phyloP scores from a whole-genome alignment of 495 filamentous ascomycete species.

The Lophiotrema nucula region DNA sequence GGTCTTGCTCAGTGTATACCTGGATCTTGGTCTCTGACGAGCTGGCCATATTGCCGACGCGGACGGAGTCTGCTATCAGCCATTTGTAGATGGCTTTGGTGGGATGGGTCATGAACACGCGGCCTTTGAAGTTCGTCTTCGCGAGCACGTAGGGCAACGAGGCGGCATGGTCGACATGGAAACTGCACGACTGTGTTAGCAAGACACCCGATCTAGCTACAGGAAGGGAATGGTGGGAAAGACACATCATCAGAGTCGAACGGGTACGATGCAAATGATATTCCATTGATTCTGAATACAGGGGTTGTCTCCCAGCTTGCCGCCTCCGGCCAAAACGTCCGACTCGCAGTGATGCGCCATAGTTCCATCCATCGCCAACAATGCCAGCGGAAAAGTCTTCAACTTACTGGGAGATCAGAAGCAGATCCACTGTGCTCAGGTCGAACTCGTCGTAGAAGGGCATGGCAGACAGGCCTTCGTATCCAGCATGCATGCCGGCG shows the following conservation, averaged over 20 bases:
- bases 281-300: conserved; percentile 38
- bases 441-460: conserved; percentile 99
- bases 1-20: conserved; percentile 91
- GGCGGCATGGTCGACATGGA: conserved; percentile 95
- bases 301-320: too few species aligned
- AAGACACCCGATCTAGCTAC: neutral
- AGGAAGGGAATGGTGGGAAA: neutral
- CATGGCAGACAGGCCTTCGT: conserved; percentile 87
- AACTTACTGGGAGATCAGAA: conserved; percentile 97
- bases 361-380: conserved; percentile 2
- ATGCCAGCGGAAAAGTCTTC: conserved; percentile 13
- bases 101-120: conserved; percentile 98
- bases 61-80: conserved; percentile 94
- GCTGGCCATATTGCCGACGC: conserved; percentile 77
- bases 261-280: conserved; percentile 24
- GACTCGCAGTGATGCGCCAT: conserved; percentile 19
- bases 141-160: conserved; percentile 94
- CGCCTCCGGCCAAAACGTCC: too few species aligned
- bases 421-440: conserved; percentile 92
- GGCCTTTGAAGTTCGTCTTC: conserved; percentile 94
- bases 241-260: conserved; percentile 30
- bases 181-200: conserved; percentile 53
- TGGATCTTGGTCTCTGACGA: conserved; percentile 71
- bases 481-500: conserved; percentile 95
- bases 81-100: conserved; percentile 99